phyloP scores from a whole-genome alignment of 1,284 basidiomycete genomes.

The Cerioporus squamosus region DNA sequence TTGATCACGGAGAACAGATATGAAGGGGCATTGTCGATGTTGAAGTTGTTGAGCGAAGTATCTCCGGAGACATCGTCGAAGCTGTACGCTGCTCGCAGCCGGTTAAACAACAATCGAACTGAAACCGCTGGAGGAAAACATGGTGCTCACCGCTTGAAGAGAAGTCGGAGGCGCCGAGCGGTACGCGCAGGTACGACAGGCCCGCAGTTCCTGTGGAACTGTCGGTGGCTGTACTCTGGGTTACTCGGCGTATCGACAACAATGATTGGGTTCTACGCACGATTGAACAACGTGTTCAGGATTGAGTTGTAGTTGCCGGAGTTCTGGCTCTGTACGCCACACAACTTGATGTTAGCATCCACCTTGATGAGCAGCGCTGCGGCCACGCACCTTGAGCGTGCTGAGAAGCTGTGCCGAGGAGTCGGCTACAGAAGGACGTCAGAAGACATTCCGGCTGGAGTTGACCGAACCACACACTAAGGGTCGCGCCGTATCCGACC shows the following conservation, averaged over 20 bases:
- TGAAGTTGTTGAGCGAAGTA: conserved; percentile 45
- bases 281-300: conserved; percentile 49
- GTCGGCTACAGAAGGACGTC: conserved; percentile 42
- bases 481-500: conserved; percentile 50
- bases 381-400: conserved; percentile 45
- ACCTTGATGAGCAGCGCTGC: background rate
- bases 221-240: conserved; percentile 43
- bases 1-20: conserved; percentile 49
- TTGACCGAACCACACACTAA: conserved; percentile 44
- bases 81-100: conserved; percentile 44
- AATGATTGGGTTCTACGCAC: conserved; percentile 31
- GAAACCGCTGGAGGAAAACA: too few relatives aligned
- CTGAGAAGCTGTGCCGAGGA: conserved; percentile 51
- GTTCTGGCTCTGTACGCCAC: conserved; percentile 43
- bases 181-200: conserved; percentile 54
- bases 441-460: background rate
- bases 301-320: conserved; percentile 48
- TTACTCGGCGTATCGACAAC: background rate
- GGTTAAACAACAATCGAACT: background rate
- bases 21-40: conserved; percentile 47
- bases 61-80: conserved; percentile 50
- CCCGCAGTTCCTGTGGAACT: conserved; percentile 46
- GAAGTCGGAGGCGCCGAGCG: conserved; percentile 57
- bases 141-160: conserved; percentile 27
- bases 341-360: background rate